Evolutionary conservation across 495 filamentous ascomycete species (phyloP).

Genomic region (Aspergillus indologenus): DNA sequence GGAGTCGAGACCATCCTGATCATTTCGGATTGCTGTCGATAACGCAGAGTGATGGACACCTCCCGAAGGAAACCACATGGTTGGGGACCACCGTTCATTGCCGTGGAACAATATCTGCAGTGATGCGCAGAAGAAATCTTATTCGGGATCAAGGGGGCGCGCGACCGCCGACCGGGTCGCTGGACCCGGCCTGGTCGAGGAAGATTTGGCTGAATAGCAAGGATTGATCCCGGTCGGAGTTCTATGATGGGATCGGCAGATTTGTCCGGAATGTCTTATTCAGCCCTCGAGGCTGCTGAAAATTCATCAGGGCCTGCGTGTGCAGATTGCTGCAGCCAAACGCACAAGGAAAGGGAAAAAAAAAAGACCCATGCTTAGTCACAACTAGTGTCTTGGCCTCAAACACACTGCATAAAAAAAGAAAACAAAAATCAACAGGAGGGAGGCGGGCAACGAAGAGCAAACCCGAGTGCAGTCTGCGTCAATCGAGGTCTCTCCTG

Average conservation of each 20-base stretch:
- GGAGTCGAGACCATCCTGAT: conserved; percentile 1
- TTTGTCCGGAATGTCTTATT: neutral
- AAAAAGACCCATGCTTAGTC: neutral
- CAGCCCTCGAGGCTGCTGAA: neutral
- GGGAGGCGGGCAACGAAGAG: neutral
- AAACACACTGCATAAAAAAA: neutral
- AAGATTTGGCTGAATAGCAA: neutral
- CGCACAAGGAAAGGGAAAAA: neutral
- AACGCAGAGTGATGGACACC: neutral
- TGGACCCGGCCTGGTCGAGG: neutral
- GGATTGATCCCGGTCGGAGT: conserved; percentile 1
- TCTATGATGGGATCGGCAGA: neutral
- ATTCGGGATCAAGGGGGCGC: neutral
- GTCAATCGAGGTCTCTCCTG: neutral
- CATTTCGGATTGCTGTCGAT: neutral
- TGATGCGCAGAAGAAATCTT: neutral
- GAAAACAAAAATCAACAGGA: neutral
- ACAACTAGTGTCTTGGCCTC: neutral
- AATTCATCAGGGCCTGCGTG: neutral
- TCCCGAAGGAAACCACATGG: neutral
- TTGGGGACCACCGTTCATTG: neutral
- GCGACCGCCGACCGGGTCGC: neutral
- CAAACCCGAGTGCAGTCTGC: neutral
- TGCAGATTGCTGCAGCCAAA: neutral
- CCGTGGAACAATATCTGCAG: neutral